phyloP scores from a whole-genome alignment of 176 grass and related monocot genomes.

The Oryza punctata region DNA sequence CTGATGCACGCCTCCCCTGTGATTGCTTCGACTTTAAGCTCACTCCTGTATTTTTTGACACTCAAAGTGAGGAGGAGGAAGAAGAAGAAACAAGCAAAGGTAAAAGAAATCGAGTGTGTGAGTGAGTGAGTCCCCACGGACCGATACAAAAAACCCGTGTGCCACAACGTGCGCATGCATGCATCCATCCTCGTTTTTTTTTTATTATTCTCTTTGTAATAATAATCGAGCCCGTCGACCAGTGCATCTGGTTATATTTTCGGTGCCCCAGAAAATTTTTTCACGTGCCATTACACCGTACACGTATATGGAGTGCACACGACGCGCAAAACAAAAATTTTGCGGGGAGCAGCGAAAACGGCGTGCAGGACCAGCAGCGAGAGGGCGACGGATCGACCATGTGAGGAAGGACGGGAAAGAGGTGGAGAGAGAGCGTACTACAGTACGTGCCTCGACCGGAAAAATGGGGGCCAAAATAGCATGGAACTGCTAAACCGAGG shows the following conservation, averaged over 20 bases:
- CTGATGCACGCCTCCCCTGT: background rate
- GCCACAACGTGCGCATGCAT: background rate
- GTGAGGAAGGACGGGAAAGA: background rate
- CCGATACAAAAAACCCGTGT: background rate
- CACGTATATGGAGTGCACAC: background rate
- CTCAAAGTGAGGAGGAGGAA: background rate
- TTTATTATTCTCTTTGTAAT: background rate
- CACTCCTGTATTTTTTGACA: background rate
- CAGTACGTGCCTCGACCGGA: background rate
- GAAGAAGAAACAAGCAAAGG: background rate
- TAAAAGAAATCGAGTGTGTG: background rate
- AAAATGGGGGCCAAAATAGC: background rate
- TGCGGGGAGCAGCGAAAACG: background rate
- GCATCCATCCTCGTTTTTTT: background rate
- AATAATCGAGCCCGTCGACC: background rate
- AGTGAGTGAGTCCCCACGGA: background rate
- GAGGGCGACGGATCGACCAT: background rate
- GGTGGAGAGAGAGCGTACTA: background rate
- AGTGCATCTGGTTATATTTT: background rate
- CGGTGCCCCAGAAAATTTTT: background rate
- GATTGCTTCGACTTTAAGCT: conserved; percentile 27
- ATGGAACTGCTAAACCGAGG: background rate
- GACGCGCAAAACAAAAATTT: background rate
- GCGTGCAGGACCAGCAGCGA: background rate
- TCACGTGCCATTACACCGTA: background rate